Base-by-base conservation (phyloP, 257 asterid species). In the Capsicum baccatum region DNA sequence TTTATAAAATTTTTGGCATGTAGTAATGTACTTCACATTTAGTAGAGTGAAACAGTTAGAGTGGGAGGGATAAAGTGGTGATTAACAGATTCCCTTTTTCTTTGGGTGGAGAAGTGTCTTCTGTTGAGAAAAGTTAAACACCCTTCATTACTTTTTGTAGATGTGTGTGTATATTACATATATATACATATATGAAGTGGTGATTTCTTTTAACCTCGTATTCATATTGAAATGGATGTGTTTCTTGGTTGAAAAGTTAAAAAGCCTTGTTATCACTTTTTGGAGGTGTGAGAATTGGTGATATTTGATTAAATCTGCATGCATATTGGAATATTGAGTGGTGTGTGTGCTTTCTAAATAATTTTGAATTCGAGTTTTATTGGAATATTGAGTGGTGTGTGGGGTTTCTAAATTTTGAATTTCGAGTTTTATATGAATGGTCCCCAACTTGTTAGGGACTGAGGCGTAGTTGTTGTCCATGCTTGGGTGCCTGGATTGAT, bases 261-360 rank as follows among this genome's bases (percentile, higher is more conserved):
- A 47, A 73, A 26, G 33, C 19, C 79, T 42, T 48, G n/a, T n/a
- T 6, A 12, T 71, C 80, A 48, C 11, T 73, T 47, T 71, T 73
- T 47, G 80, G 11, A 73, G 59, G 37, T 73, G 59, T 21, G 80
- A 73, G 57, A 48, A 73, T 11, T 73, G 42, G 80, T 44, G 55
- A n/a, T 70, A 17, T 70, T n/a, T 70, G 57, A 73, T 44, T 47
- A 73, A 7, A 19, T 73, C 39, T 48, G 80, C 80, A 5, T 1
- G 17, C 5, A 73, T 73, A 48, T 73, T 73, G 59, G 37, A 6
- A 44, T 71, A 10, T 10, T 71, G 55, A 71, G 59, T 73, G 58
- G 70, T 26, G 70, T 63, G 69, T 21, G 6, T 3, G 9, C 19
- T 44, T 48, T 47, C 6, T n/a, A 71, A n/a, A 6, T 47, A 73